A percentile compares a stretch with the other conserved stretches of the same genome.
Conservation (phyloP, 2,329 filamentous ascomycete species). For the Pseudogymnoascus sp. region DNA sequence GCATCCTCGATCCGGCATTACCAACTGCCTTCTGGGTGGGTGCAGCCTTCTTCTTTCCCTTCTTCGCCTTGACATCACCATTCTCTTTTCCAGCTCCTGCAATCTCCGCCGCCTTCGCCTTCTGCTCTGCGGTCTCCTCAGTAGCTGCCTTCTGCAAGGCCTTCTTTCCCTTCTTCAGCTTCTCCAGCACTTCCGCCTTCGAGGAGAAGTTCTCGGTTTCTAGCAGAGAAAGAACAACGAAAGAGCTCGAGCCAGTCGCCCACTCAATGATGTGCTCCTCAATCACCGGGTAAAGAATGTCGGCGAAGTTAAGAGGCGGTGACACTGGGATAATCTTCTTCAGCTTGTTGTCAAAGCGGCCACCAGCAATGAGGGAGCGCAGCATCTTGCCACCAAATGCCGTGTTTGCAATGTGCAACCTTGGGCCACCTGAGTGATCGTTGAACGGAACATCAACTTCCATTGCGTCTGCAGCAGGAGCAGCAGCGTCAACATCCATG, state of each 20-base stretch:
- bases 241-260: constrained; percentile 81
- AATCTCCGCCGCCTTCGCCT: constrained; percentile 38
- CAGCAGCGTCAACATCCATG: constrained; percentile 30
- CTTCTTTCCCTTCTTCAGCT: constrained; percentile 67
- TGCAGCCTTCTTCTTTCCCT: constrained; percentile 39
- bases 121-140: constrained; percentile 49
- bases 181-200: constrained; percentile 59
- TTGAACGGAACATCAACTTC: neutral
- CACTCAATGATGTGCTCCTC: constrained; percentile 67
- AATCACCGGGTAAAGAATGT: constrained; percentile 75
- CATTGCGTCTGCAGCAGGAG: constrained; percentile 11
- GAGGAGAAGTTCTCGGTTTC: constrained; percentile 67
- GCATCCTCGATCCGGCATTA: constrained; percentile 54
- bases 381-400: constrained; percentile 71
- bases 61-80: constrained; percentile 31
- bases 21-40: constrained; percentile 41
- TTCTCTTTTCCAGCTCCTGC: constrained; percentile 37
- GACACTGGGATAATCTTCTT: constrained; percentile 66
- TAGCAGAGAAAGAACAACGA: constrained; percentile 73
- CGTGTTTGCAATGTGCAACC: constrained; percentile 52
- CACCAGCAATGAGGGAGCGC: constrained; percentile 84
- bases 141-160: constrained; percentile 59
- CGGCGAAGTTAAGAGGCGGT: constrained; percentile 72
- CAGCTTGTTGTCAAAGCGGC: constrained; percentile 69
- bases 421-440: constrained; percentile 26